Evolutionary conservation across 768 basidiomycete species (phyloP).

Genomic region (Steccherinum ochraceum): DNA sequence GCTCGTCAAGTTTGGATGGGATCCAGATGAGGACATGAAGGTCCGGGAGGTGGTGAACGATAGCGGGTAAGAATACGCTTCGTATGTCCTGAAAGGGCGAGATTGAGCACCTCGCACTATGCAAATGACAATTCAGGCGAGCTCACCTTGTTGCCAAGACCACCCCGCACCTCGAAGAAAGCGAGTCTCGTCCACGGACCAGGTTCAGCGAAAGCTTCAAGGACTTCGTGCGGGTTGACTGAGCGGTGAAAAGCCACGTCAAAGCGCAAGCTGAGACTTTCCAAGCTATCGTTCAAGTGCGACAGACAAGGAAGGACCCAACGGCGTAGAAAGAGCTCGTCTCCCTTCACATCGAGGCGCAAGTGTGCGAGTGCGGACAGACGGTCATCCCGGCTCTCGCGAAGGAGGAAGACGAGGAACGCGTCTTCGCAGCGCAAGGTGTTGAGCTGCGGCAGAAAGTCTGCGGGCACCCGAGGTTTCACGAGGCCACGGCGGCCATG

Average conservation of each 20-base stretch:
- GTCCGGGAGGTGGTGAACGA: neutral
- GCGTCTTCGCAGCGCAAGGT: conserved; percentile 6
- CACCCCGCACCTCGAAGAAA: neutral
- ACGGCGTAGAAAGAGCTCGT: too few species aligned
- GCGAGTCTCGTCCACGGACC: neutral
- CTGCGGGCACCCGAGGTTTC: conserved; percentile 3
- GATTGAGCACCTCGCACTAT: neutral
- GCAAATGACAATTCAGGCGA: neutral
- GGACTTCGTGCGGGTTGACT: too few species aligned
- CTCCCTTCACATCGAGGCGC: too few species aligned
- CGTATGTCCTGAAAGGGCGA: neutral
- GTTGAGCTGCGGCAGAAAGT: conserved; percentile 1
- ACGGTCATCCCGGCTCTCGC: too few species aligned
- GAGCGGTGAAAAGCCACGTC: too few species aligned
- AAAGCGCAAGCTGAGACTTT: conserved; percentile 7
- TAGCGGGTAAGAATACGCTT: neutral
- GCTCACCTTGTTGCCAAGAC: neutral
- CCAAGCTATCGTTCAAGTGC: conserved; percentile 1
- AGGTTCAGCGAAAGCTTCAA: too few species aligned
- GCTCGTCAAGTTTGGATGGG: neutral
- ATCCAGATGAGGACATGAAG: neutral
- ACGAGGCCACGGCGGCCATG: too few species aligned
- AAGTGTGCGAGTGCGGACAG: too few species aligned
- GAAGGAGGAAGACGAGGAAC: conserved; percentile 6
- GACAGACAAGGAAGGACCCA: conserved; percentile 1